phyloP scores from a whole-genome alignment of 2,329 filamentous ascomycete genomes.

The Plectosphaerella cucumerina region DNA sequence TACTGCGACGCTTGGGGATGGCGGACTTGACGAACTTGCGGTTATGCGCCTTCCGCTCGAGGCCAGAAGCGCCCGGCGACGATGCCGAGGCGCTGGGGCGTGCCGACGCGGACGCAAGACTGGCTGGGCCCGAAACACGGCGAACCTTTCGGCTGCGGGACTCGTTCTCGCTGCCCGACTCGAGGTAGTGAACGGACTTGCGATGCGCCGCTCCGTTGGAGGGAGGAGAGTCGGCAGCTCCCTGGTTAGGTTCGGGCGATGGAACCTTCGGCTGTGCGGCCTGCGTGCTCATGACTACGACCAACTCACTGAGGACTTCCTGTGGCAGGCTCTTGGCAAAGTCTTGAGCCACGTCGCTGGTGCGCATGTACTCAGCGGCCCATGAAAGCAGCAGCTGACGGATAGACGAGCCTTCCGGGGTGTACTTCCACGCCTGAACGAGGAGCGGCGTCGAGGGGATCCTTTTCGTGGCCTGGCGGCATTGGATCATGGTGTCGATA shows the following conservation, averaged over 20 bases:
- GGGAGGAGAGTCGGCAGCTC: slow-evolving; percentile 14
- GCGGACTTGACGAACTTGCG: slow-evolving; percentile 24
- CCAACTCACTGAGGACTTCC: slow-evolving; percentile 58
- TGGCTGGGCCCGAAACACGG: slow-evolving; percentile 32
- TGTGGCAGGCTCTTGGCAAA: slow-evolving; percentile 59
- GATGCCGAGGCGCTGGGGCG: too few species aligned
- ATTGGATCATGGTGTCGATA: slow-evolving; percentile 55
- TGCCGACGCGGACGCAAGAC: slow-evolving; percentile 8
- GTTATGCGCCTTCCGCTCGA: slow-evolving; percentile 18
- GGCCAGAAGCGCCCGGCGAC: too few species aligned
- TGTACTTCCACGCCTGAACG: slow-evolving; percentile 59
- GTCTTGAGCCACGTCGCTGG: slow-evolving; percentile 49
- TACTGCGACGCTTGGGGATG: slow-evolving; percentile 27
- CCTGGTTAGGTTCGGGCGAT: slow-evolving; percentile 10
- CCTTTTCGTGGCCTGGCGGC: slow-evolving; percentile 43
- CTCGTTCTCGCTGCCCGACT: slow-evolving; percentile 37
- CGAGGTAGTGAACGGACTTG: slow-evolving; percentile 47
- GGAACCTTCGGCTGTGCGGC: slow-evolving; percentile 33
- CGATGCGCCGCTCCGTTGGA: slow-evolving; percentile 12
- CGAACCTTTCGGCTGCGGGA: slow-evolving; percentile 34
- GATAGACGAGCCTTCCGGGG: slow-evolving; percentile 56
- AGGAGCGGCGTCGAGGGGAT: slow-evolving; percentile 57
- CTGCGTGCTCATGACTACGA: slow-evolving; percentile 57
- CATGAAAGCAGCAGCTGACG: slow-evolving; percentile 54
- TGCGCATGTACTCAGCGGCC: slow-evolving; percentile 60